Evolutionary conservation across 2,329 filamentous ascomycete genomes (phyloP), one percentile per base, ranked within the genome.

Genomic region (Pyrenochaeta sp.): DNA sequence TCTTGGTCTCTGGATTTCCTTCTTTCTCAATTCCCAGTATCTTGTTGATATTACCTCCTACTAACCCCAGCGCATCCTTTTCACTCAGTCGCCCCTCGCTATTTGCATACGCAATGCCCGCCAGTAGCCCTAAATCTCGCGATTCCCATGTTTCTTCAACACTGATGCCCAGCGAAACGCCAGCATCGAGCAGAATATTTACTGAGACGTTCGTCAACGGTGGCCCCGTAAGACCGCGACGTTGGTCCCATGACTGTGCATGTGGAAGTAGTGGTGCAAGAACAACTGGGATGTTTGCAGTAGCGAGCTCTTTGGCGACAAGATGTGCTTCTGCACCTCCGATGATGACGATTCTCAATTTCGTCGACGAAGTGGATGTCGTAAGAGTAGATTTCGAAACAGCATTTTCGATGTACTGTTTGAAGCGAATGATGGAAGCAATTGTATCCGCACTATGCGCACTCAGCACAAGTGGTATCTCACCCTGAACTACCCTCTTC

Each of bases 381-480:
- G 20, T n/a, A 21, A 29, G 11, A 14, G 1, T 3, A 6, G 23
- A 29, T 7, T 48, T 30, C 6, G 51, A 20, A 29, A 58, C 48
- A 7, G 47, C 56, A 0, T 67, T 59, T 44, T 89, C 86, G 7
- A 89, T 77, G 2, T 81, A 78, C 3, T 72, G 63, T 73, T 90
- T 90, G 57, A 89, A 74, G 18, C 78, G 77, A n/a, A 90, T 77
- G 1, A 86, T 70, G 0, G 85, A 75, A 2, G 85, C 83, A 54
- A 89, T 89, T 15, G 80, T 79, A 61, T 90, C 87, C 6, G 87
- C 87, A 54, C 83, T 87, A 64, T 89, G 83, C 10, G 83, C 83
- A 0, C 81, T 85, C 9, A 90, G 66, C 3, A 82, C 84, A 1
- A 90, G 78, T 0, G 86, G 80, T 1, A 83, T 64, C 2, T 81